Base-by-base conservation (phyloP, 768 basidiomycete genomes). In the Gloeostereum incarnatum region DNA sequence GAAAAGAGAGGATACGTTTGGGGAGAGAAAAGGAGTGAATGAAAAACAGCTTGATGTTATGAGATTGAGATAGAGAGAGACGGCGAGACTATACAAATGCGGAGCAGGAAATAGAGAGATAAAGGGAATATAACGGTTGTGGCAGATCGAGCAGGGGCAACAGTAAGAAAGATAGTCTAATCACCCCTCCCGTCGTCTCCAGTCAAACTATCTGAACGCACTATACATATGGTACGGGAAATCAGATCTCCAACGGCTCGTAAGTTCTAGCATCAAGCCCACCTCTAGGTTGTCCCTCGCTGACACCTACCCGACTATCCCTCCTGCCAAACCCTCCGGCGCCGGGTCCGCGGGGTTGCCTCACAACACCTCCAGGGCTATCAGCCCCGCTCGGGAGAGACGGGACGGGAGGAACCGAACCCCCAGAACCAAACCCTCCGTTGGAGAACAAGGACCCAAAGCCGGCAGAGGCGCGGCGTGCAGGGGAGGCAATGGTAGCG, bases 271-370 rank as follows among this genome's bases (percentile, higher is more conserved):
- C 75, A 56, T 91, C 88, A 50, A 90, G 73, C 59, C 80, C 82
- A 60, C 74, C 74, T 63, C 78, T 71, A 34, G 65, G 54, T 52
- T 69, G 69, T 43, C 56, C 56, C 50, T 75, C 73, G 43, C 58
- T 65, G 31, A 57, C 51, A 10, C 62, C 65, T 24, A 71, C 62
- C 46, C 72, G 61, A 49, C 73, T 80, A 57, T 81, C 79, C 46
- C 87, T 69, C 48, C 66, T 63, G 23, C 68, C 72, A 51, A 91
- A 90, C n/a, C 86, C 86, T 34, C 75, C 70, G 0, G 68, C 62
- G 30, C 84, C 85, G 38, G 88, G 88, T 13, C 88, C 88, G 37
- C 89, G 79, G 5, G 88, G 88, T 60, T 91, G 88, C 43, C 88
- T 76, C 34, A 91, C 68, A 44, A 91, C 85, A 33, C 79, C 73